These are phyloP conservation scores for Ascochyta lentis DNA, from an alignment of 2,329 filamentous ascomycete genomes.

Conservation along the genomic window DNA sequence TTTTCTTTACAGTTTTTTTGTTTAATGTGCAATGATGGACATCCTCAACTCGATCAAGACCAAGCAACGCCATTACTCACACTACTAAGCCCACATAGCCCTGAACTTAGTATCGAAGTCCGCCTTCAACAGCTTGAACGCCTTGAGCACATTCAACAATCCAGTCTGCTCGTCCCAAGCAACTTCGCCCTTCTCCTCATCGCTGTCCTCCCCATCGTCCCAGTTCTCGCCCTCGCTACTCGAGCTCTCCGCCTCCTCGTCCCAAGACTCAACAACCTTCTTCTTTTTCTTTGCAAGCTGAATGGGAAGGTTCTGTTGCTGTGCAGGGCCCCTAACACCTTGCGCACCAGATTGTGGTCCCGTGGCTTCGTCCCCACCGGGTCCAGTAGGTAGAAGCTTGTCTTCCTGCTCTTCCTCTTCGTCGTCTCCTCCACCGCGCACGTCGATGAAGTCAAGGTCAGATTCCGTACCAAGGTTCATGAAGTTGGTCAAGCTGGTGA, in stretches of 20 bases:
- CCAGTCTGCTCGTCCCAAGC: slow-evolving; percentile 56
- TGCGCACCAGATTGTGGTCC: slow-evolving; percentile 29
- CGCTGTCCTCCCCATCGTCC: slow-evolving; percentile 34
- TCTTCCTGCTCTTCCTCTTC: slow-evolving; percentile 56
- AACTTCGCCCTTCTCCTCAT: slow-evolving; percentile 37
- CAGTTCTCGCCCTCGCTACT: slow-evolving; percentile 48
- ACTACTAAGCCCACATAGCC: slow-evolving; percentile 63
- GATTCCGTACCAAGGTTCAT: slow-evolving; percentile 57
- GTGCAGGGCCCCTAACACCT: slow-evolving; percentile 30
- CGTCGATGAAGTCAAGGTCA: slow-evolving; percentile 59
- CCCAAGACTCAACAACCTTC: slow-evolving; percentile 52
- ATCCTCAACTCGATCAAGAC: not conserved
- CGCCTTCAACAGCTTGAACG: slow-evolving; percentile 63
- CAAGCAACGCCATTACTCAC: not conserved
- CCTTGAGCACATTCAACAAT: slow-evolving; percentile 63
- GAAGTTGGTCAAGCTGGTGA: slow-evolving; percentile 67
- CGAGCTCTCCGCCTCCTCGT: slow-evolving; percentile 45
- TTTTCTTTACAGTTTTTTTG: not conserved
- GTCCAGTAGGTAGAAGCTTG: slow-evolving; percentile 39
- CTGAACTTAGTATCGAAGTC: slow-evolving; percentile 71
- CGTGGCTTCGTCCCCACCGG: slow-evolving; percentile 24
- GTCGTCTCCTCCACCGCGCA: slow-evolving; percentile 60
- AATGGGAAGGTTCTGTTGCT: slow-evolving; percentile 40
- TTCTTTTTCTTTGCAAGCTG: slow-evolving; percentile 48
- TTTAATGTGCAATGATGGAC: not conserved